A percentile compares a stretch with the other conserved stretches of the same genome.
These are phyloP conservation scores for Didymella lethalis DNA, from an alignment of 2,329 filamentous ascomycete species.

Conservation along the genomic window DNA sequence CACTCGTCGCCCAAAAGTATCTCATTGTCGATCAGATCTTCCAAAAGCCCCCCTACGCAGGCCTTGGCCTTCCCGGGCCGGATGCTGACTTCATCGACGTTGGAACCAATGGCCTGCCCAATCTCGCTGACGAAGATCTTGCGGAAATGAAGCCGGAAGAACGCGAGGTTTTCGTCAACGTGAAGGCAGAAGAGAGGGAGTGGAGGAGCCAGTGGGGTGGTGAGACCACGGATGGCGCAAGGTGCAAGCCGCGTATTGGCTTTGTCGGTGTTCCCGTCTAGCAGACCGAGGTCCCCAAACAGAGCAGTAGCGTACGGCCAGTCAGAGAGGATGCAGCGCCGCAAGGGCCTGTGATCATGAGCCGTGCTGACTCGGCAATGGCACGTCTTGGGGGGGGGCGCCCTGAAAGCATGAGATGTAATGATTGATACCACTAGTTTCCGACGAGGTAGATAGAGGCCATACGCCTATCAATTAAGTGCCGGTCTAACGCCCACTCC, in stretches of 20 bases:
- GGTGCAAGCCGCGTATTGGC: slow-evolving; percentile 57
- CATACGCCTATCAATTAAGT: neutral
- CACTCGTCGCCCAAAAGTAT: slow-evolving; percentile 67
- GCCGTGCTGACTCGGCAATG: neutral
- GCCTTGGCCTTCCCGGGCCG: slow-evolving; percentile 66
- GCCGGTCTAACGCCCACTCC: neutral
- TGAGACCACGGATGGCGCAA: slow-evolving; percentile 66
- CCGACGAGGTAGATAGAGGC: neutral
- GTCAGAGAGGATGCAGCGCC: neutral
- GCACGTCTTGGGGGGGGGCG: neutral
- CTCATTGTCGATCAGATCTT: slow-evolving; percentile 68
- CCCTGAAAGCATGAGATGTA: neutral
- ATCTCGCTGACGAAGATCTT: slow-evolving; percentile 70
- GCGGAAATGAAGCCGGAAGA: slow-evolving; percentile 74
- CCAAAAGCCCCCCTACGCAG: slow-evolving; percentile 65
- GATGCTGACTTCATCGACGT: slow-evolving; percentile 61
- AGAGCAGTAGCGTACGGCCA: neutral
- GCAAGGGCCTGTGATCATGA: neutral
- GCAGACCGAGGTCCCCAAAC: neutral
- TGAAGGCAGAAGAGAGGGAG: slow-evolving; percentile 67
- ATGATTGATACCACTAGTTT: slow-evolving; percentile 6
- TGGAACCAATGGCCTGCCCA: slow-evolving; percentile 65
- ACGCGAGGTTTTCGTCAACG: slow-evolving; percentile 73
- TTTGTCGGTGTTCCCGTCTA: slow-evolving; percentile 60
- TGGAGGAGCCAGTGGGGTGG: slow-evolving; percentile 80